Base-by-base conservation (phyloP, 2,329 filamentous ascomycete genomes). In the Verticillium isaacii region DNA sequence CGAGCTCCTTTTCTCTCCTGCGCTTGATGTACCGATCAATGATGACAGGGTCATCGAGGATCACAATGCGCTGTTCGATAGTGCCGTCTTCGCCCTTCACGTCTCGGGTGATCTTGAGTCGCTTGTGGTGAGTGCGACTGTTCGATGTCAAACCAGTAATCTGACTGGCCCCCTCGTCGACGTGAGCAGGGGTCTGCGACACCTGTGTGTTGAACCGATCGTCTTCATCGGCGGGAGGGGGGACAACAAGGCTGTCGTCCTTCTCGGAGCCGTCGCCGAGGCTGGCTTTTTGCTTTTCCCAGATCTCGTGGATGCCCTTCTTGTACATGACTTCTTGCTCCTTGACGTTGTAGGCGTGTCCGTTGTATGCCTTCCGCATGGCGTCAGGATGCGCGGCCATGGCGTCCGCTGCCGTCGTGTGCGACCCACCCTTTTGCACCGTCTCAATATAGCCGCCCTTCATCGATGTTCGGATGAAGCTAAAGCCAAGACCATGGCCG, bases 401-500 rank as follows among this genome's bases (percentile, higher is more conserved):
- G 70, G 92, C 93, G 73, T 97, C 92, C 23, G 92, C 93, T 11
- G 86, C 87, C 2, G 86, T 88, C 8, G 86, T 84, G 45, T 85
- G 76, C 2, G 86, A 85, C 2, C 86, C 86, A 63, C 76, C 67
- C 60, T 69, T 68, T 61, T 86, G 85, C 32, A 96, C 85, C 23
- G 93, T 90, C 71, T 93, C 92, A 75, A 97, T 85, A 64, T 87
- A 99, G 0, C 95, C 95, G 64, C 95, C 95, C 76, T 99, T 99
- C 95, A 99, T 99, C 1, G 92, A 96, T 0, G 93, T 97, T 71
- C 95, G 93, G 74, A 99, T 93, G 74, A 99, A 97, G 73, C 92
- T 97, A 79, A 98, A 97, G 2, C 92, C 95, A 63, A 97, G 88
- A 2, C 95, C 95, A 69, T 93, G 90, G 29, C 93, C 93, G 0